These are phyloP conservation scores for Paramarasmius palmivorus DNA, from an alignment of 1,284 basidiomycete species.

Conservation along the genomic window DNA sequence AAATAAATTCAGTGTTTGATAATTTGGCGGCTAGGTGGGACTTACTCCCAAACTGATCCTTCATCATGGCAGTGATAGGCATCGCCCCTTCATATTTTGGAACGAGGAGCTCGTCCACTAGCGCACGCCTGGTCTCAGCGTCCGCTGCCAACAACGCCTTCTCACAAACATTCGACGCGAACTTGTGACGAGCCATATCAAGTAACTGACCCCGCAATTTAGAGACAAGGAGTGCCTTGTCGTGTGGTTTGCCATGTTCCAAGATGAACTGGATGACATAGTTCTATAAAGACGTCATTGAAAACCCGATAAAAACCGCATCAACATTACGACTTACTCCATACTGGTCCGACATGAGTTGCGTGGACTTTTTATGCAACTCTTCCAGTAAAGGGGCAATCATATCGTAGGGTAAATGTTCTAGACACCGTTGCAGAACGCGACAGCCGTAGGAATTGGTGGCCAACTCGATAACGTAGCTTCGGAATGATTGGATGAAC, in stretches of 20 bases:
- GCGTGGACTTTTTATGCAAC: constrained; percentile 70
- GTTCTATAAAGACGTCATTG: constrained; percentile 55
- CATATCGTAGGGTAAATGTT: constrained; percentile 74
- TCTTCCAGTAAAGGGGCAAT: constrained; percentile 83
- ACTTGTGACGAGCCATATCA: constrained; percentile 87
- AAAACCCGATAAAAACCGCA: neutral
- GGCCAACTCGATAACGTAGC: constrained; percentile 83
- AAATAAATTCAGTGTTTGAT: constrained; percentile 4
- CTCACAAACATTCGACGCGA: constrained; percentile 97
- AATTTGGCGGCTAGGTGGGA: constrained; percentile 19
- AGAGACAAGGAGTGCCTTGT: constrained; percentile 69
- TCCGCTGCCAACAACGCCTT: constrained; percentile 80
- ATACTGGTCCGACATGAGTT: constrained; percentile 86
- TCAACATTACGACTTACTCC: constrained; percentile 56
- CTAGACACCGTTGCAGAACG: constrained; percentile 92
- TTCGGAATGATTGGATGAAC: constrained; percentile 79
- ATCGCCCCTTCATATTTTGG: constrained; percentile 62
- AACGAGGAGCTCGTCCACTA: constrained; percentile 83
- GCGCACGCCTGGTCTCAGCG: constrained; percentile 57
- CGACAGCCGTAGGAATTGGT: constrained; percentile 95
- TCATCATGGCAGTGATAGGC: constrained; percentile 80
- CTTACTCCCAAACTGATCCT: constrained; percentile 88
- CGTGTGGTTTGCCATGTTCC: constrained; percentile 73
- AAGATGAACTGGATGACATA: constrained; percentile 96
- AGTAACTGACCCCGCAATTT: constrained; percentile 82